Percentiles rank a stretch among this genome's conserved stretches.
Evolutionary conservation across 2,329 filamentous ascomycete species (phyloP).

Genomic region (Fusarium mexicanum): DNA sequence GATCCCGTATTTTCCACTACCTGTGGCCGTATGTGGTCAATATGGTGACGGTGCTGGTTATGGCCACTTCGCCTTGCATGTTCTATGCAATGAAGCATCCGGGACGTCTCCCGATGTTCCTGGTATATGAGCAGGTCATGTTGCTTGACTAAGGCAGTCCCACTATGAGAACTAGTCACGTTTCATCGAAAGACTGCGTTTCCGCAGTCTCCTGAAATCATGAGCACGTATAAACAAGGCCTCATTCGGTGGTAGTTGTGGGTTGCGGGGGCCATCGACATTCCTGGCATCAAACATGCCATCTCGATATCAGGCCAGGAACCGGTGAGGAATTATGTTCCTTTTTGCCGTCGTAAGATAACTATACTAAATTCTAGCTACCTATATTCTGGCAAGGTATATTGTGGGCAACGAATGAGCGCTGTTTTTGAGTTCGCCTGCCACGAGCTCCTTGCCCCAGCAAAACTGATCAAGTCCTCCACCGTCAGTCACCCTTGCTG

Average conservation of each 20-base stretch:
- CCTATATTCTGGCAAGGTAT: neutral
- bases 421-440: neutral
- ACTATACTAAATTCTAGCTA: neutral
- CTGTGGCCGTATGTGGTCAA: conserved; percentile 32
- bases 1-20: conserved; percentile 38
- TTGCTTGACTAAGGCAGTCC: neutral
- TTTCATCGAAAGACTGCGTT: neutral
- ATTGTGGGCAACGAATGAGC: neutral
- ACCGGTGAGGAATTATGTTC: neutral
- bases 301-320: neutral
- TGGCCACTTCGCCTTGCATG: neutral
- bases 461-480: neutral
- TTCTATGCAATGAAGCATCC: neutral
- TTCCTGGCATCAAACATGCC: neutral
- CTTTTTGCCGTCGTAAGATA: neutral
- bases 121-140: neutral
- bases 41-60: neutral
- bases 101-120: conserved; percentile 16
- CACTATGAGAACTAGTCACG: neutral
- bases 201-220: neutral
- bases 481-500: neutral
- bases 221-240: neutral
- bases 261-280: neutral
- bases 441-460: neutral
- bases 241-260: neutral